phyloP scores from a whole-genome alignment of 805 yeast genomes.

The Babjeviella inositovora region DNA sequence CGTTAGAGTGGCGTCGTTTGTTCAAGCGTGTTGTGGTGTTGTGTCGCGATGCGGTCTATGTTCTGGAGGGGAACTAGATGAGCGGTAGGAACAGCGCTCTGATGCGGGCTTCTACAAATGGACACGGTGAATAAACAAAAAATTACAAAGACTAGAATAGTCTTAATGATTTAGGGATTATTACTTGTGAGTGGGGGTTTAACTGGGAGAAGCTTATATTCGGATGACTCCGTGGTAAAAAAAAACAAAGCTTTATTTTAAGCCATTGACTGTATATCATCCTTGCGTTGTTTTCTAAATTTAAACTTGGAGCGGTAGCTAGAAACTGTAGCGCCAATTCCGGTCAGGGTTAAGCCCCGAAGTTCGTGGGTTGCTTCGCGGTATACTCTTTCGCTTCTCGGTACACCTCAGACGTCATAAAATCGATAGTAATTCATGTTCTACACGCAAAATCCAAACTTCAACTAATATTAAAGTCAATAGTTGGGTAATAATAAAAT shows the following conservation, averaged over 20 bases:
- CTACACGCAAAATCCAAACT: no score
- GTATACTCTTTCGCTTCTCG: no score
- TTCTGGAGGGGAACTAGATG: constrained; percentile 8
- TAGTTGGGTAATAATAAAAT: no score
- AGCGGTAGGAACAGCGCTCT: background rate
- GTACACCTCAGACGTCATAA: no score
- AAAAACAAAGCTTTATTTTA: constrained; percentile 3
- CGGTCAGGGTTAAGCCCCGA: no score
- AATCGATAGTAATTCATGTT: no score
- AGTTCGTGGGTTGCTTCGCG: no score
- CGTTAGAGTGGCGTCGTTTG: constrained; percentile 57
- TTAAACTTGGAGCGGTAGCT: no score
- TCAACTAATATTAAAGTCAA: no score
- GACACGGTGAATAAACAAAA: constrained; percentile 1
- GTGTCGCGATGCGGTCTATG: constrained; percentile 40
- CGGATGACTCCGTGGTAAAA: constrained; percentile 4
- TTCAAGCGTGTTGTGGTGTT: constrained; percentile 38
- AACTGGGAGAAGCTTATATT: constrained; percentile 1
- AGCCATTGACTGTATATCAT: no score
- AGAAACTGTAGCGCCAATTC: no score
- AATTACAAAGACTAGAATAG: constrained; percentile 1
- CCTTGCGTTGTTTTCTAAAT: no score
- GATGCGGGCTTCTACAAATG: background rate
- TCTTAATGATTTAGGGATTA: constrained; percentile 1
- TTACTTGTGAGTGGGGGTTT: constrained; percentile 1